Base-by-base conservation (phyloP, 169 alveolate genomes). In the Plasmodium berghei region DNA sequence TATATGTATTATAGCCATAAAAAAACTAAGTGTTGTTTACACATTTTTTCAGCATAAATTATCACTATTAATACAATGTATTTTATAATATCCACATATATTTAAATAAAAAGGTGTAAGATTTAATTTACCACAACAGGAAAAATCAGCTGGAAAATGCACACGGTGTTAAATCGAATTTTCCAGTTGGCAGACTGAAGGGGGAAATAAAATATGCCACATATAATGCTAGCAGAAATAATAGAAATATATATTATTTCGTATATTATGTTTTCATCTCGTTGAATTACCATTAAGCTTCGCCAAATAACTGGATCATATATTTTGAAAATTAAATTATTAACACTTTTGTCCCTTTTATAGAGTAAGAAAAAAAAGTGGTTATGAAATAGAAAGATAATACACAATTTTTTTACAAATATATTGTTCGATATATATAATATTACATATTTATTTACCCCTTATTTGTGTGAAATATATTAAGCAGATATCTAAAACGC, bases 281-380 rank as follows among this genome's bases (percentile, higher is more conserved):
- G 64, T 28, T 61, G 26, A 70, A 58, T 66, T 83, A 83, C 90
- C 90, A 83, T 83, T 45, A 83, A 64, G 48, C 40, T 83, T 45
- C 90, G 67, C 90, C 90, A 83, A 55, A 83, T 83, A 45, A 83
- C 48, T 10, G 90, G 90, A 2, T 83, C 90, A 48, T 83, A 83
- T 26, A 83, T 83, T 67, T 69, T 66, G 72, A 83, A 83, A 4
- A 83, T 83, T 16, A 83, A 69, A n/a, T 58, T 28, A 16, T 83
- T 83, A 64, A 83, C 42, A 61, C 28, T 56, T 61, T 66, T 69
- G 42, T 83, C 90, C 46, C 90, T 83, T 75, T 24, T n/a, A 64
- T 22, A 64, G 14, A 10, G 1, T 14, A 18, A 52, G 18, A 9
- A 28, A 18, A 72, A n/a, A 72, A 24, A 28, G 5, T 16, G 8